Evolutionary conservation across 2,329 filamentous ascomycete genomes (phyloP).

Genomic region (Chaetomiaceae sp.): DNA sequence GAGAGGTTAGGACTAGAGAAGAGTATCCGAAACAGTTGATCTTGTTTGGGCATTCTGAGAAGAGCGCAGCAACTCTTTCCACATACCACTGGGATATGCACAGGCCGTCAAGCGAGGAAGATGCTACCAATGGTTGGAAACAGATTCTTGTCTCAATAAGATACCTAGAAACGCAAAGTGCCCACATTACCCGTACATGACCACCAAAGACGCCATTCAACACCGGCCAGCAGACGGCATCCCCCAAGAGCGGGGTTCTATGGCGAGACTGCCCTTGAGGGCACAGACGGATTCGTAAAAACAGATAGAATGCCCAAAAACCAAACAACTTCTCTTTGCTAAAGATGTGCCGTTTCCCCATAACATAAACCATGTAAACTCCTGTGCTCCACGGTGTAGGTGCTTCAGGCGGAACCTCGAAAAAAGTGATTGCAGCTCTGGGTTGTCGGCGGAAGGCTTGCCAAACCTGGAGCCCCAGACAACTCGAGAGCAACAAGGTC

Average conservation of each 20-base stretch:
- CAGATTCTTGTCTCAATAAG: conserved; percentile 3
- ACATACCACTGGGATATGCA: too few species aligned
- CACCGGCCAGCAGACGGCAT: not conserved
- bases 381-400: not conserved
- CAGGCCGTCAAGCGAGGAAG: not conserved
- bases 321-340: conserved; percentile 9
- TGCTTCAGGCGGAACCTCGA: not conserved
- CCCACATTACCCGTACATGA: not conserved
- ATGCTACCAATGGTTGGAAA: not conserved
- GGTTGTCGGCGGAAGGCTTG: not conserved
- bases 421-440: not conserved
- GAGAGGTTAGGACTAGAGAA: too few species aligned
- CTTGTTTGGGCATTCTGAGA: too few species aligned
- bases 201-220: not conserved
- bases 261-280: not conserved
- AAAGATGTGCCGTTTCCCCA: conserved; percentile 3
- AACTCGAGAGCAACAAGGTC: too few species aligned
- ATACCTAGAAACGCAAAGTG: not conserved
- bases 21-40: too few species aligned
- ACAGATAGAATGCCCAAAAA: conserved; percentile 5
- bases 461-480: too few species aligned
- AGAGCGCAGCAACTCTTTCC: too few species aligned
- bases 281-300: not conserved
- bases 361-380: conserved; percentile 1
- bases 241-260: not conserved